These are phyloP conservation scores for Hemileia vastatrix DNA, from an alignment of 1,284 basidiomycete species.

Conservation along the genomic window DNA sequence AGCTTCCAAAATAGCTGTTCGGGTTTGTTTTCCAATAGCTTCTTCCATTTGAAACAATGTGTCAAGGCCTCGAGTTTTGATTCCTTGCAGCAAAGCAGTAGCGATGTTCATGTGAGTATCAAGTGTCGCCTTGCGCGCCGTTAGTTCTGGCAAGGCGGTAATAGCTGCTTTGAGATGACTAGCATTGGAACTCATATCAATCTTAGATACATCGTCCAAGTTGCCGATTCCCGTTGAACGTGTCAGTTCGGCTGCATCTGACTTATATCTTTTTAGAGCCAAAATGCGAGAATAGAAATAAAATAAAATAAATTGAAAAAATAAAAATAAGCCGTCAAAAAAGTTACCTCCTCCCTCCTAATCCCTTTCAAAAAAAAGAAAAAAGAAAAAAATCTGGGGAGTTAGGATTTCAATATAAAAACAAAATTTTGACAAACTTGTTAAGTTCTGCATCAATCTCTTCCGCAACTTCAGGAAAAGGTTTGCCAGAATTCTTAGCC, in stretches of 20 bases:
- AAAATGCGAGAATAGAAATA: not conserved
- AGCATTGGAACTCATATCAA: constrained; percentile 89
- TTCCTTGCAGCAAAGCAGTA: constrained; percentile 85
- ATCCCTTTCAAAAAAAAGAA: not conserved
- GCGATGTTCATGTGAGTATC: constrained; percentile 99
- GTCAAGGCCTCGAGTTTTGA: constrained; percentile 89
- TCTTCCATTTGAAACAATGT: constrained; percentile 96
- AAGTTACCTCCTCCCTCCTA: not conserved
- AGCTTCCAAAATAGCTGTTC: constrained; percentile 69
- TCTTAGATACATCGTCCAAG: constrained; percentile 84
- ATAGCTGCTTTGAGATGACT: constrained; percentile 94
- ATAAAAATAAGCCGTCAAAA: not conserved
- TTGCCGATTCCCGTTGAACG: constrained; percentile 91
- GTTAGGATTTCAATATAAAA: not conserved
- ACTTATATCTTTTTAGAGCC: constrained; percentile 60
- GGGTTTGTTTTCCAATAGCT: constrained; percentile 68
- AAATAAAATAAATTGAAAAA: not conserved
- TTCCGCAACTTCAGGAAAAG: constrained; percentile 97
- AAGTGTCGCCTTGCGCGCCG: constrained; percentile 86
- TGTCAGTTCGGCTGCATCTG: constrained; percentile 93
- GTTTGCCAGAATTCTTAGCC: constrained; percentile 88
- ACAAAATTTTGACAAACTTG: constrained; percentile 45
- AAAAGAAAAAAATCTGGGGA: not conserved
- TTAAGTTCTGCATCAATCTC: constrained; percentile 90
- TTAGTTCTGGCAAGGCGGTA: constrained; percentile 93